These are phyloP conservation scores for Phytopythium oedochilum DNA, from an alignment of 352 stramenopile species.

Conservation along the genomic window DNA sequence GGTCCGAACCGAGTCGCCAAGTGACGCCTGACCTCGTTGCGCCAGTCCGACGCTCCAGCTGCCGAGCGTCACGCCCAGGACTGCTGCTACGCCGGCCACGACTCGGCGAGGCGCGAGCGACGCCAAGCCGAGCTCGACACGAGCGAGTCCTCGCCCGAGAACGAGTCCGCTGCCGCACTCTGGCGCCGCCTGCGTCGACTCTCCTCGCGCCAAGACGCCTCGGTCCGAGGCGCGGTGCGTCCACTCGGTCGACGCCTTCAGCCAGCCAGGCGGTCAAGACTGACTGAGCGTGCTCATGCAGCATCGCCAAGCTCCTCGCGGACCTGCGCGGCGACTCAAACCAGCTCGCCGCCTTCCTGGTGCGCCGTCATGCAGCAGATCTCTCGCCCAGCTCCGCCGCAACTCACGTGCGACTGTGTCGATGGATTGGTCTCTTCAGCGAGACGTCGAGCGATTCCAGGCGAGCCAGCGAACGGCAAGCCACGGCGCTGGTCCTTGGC, in stretches of 20 bases:
- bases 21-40: too few species aligned
- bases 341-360: conserved; percentile 51
- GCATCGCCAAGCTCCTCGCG: conserved; percentile 46
- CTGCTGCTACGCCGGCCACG: not conserved
- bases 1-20: too few species aligned
- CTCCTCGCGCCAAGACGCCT: not conserved
- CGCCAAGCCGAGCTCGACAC: not conserved
- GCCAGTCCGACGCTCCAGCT: not conserved
- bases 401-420: too few species aligned
- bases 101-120: not conserved
- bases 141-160: not conserved
- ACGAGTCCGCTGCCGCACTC: not conserved
- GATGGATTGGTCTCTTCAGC: conserved; percentile 12
- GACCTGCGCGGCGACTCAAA: conserved; percentile 54
- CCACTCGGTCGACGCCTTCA: too few species aligned
- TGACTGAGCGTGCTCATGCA: conserved; percentile 2
- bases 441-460: conserved; percentile 34
- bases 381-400: too few species aligned
- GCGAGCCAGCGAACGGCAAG: conserved; percentile 37
- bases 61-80: not conserved
- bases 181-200: not conserved
- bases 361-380: too few species aligned
- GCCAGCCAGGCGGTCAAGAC: too few species aligned
- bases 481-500: not conserved
- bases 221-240: conserved; percentile 11